Base-by-base conservation (phyloP, 1,284 basidiomycete species). In the Polyporus tsugae region DNA sequence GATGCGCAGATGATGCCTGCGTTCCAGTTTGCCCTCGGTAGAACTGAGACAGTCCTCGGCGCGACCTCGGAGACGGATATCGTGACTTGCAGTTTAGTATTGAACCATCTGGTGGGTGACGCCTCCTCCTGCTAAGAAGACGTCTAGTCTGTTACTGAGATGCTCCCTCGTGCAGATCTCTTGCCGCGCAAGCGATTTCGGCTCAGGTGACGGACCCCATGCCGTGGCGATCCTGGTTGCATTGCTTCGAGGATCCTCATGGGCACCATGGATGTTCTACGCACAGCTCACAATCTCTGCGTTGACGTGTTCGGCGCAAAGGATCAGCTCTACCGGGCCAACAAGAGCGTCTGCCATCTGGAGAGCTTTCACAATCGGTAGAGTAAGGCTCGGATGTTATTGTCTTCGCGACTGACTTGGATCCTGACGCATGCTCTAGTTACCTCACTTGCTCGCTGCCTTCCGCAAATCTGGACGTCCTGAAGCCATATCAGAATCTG, bases 1-100 rank as follows among this genome's bases (percentile, higher is more conserved):
- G 90, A 91, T 77, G 86, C 88, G 17, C 90, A 91, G 72, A 84
- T 91, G 78, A 87, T 91, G 81, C 89, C 91, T 65, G 85, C 81
- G 25, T 79, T 89, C 55, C 90, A 91, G 69, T 75, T 89, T 60
- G 80, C 86, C 5, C 77, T 88, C 38, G 85, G 86, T 22, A 91
- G 90, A 76, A 84, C 81, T 35, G 67, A 67, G 22, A 86, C 90
- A 70, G 80, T 87, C 62, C 76, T 87, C 55, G 86, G 84, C 17
- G 82, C 88, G 19, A 87, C 83, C 70, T 87, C 89, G 0, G 87
- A 90, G 68, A 84, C 86, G 6, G 91, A 93, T 74, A 84, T 87
- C 22, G 81, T 90, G 53, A 87, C 89, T 0, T 88, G 90, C 59
- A 84, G 89, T 49, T 79, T 93, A 17, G 65, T 90, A 22, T 76